Conservation (phyloP, 192 early-diverging fungal genomes). For the Cetraspora pellucida region DNA sequence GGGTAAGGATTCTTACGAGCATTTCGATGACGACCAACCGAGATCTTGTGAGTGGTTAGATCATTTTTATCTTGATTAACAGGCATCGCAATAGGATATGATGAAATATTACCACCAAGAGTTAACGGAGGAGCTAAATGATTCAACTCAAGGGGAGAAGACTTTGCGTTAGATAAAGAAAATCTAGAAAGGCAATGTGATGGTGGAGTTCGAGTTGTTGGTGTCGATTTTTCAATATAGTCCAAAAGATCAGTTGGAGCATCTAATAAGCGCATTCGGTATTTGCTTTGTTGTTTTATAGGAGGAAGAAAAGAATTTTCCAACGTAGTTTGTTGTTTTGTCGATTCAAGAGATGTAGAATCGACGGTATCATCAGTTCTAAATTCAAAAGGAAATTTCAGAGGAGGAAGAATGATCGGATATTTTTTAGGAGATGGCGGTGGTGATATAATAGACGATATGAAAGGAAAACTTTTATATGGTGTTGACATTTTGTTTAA, state of each 20-base stretch:
- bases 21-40: not conserved
- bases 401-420: too few relatives aligned
- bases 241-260: not conserved
- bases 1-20: slow-evolving; percentile 27
- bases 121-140: not conserved
- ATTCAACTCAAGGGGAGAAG: not conserved
- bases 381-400: too few relatives aligned
- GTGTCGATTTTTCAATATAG: not conserved
- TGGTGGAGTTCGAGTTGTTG: not conserved
- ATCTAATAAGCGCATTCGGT: not conserved
- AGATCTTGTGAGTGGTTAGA: not conserved
- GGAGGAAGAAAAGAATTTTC: not conserved
- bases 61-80: not conserved
- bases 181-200: not conserved
- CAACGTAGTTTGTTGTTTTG: not conserved
- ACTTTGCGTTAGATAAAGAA: not conserved
- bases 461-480: too few relatives aligned
- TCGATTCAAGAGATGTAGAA: too few relatives aligned
- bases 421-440: too few relatives aligned
- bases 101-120: not conserved
- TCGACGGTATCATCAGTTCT: too few relatives aligned
- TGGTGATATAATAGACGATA: too few relatives aligned
- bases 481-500: too few relatives aligned
- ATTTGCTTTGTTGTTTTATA: not conserved
- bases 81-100: not conserved